phyloP scores from a whole-genome alignment of 192 early-diverging fungal genomes.

The Coemansia sp. region DNA sequence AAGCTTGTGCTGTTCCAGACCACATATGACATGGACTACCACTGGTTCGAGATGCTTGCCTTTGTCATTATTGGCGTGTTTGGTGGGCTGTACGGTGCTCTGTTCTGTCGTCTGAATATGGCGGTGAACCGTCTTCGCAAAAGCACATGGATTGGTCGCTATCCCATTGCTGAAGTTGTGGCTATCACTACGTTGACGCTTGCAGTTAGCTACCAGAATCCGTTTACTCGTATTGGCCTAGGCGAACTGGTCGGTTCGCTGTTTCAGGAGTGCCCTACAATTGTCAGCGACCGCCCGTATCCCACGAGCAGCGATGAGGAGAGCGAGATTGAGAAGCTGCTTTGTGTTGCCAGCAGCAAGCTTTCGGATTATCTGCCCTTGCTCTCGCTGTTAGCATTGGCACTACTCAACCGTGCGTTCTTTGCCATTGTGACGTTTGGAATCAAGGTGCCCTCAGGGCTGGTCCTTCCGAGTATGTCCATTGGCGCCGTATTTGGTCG shows the following conservation, averaged over 20 bases:
- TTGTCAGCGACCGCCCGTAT: conserved; percentile 7
- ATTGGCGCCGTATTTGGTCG: conserved; percentile 58
- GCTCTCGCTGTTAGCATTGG: conserved; percentile 46
- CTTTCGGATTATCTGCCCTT: conserved; percentile 45
- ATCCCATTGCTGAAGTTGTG: conserved; percentile 76
- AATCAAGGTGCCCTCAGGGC: conserved; percentile 55
- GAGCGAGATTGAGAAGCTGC: conserved; percentile 60
- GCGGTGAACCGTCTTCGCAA: conserved; percentile 72
- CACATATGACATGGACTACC: conserved; percentile 66
- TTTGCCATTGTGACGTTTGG: conserved; percentile 61
- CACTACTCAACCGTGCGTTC: conserved; percentile 48
- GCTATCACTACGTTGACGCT: conserved; percentile 71
- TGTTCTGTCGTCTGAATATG: conserved; percentile 73
- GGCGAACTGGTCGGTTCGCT: conserved; percentile 84
- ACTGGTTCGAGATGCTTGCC: conserved; percentile 69
- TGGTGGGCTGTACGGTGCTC: conserved; percentile 80
- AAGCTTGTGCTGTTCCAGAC: conserved; percentile 63
- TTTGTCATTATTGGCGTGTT: conserved; percentile 70
- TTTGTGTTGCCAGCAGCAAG: conserved; percentile 58
- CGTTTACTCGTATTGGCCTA: conserved; percentile 80
- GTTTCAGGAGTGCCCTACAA: conserved; percentile 82
- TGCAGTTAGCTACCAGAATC: conserved; percentile 72
- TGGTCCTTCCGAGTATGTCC: conserved; percentile 58
- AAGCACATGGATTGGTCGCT: conserved; percentile 62
- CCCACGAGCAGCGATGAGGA: conserved; percentile 55